Evolutionary conservation across 1,284 basidiomycete species (phyloP), one percentile per base, ranked within the genome.

Genomic region (Trametes sp.): DNA sequence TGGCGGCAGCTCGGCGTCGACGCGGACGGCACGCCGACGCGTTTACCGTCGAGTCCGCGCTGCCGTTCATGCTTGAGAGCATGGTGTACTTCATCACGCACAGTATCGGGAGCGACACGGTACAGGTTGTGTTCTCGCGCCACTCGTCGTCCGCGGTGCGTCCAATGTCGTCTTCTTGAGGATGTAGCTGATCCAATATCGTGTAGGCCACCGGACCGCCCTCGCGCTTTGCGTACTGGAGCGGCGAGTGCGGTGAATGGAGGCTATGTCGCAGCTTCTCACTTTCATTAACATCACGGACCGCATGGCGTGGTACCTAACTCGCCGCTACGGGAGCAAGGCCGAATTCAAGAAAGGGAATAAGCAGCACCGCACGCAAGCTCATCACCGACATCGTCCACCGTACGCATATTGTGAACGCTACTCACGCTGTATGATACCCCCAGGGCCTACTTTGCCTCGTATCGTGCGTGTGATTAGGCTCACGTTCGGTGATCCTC

Each of bases 211-310:
- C 77, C 9, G 70, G 74, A 1, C 76, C 75, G 1, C 74, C 19
- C 75, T 77, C 57, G 73, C 76, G 23, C 59, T 74, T n/a, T 72
- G 75, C 0, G 66, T 76, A 1, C 71, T 75, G 1, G 70, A 70
- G 62, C 75, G 75, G 10, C 56, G 54, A 11, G 75, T 70, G 3
- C 77, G 75, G 74, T 24, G 56, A n/a, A 61, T 50, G 42, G 64
- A 63, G 23, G 19, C 29, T 7, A 38, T 14, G 5, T 24, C 57
- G 14, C 21, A 23, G 29, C 46, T 52, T 42, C n/a, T 59, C 26
- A 59, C 50, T 28, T 51, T 50, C 24, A 53, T 59, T 29, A 36
- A 59, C 57, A 53, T 59, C 50, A 45, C 49, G 14, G 41, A 52
- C 24, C 49, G 57, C 24, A 28, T 31, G 9, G 23, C 38, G 13